Percentiles rank a stretch among this genome's conserved stretches.
phyloP scores from a whole-genome alignment of 192 early-diverging fungal species.

The Obelidium mucronatum region DNA sequence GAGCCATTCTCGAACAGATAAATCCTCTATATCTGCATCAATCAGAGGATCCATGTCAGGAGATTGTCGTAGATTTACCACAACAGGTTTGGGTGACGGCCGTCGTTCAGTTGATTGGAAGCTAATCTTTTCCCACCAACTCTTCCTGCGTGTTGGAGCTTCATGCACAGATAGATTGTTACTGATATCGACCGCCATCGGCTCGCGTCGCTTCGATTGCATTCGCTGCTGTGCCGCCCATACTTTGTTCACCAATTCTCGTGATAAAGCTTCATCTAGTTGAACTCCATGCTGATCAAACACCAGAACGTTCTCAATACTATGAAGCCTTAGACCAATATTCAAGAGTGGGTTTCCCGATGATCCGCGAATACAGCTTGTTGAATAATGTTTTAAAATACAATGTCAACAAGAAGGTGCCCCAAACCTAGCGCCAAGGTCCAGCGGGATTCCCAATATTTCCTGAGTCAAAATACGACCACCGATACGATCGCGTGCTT shows the following conservation, averaged over 20 bases:
- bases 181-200: not conserved
- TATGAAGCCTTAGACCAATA: not conserved
- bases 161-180: too few relatives aligned
- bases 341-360: conserved; percentile 15
- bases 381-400: not conserved
- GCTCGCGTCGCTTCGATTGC: not conserved
- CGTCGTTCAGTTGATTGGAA: too few relatives aligned
- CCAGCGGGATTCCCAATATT: conserved; percentile 9
- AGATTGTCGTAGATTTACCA: too few relatives aligned
- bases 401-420: not conserved
- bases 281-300: not conserved
- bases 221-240: conserved; percentile 24
- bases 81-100: too few relatives aligned
- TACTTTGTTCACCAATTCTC: not conserved
- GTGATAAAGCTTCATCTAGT: not conserved
- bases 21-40: not conserved
- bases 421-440: conserved; percentile 4
- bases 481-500: conserved; percentile 29
- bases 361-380: conserved; percentile 25
- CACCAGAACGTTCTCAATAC: conserved; percentile 9
- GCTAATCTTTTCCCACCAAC: not conserved
- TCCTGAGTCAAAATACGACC: conserved; percentile 31
- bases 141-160: not conserved
- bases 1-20: conserved; percentile 15
- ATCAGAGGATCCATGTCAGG: not conserved